phyloP scores from a whole-genome alignment of 2,329 filamentous ascomycete species.

The Penicillium glabrum region DNA sequence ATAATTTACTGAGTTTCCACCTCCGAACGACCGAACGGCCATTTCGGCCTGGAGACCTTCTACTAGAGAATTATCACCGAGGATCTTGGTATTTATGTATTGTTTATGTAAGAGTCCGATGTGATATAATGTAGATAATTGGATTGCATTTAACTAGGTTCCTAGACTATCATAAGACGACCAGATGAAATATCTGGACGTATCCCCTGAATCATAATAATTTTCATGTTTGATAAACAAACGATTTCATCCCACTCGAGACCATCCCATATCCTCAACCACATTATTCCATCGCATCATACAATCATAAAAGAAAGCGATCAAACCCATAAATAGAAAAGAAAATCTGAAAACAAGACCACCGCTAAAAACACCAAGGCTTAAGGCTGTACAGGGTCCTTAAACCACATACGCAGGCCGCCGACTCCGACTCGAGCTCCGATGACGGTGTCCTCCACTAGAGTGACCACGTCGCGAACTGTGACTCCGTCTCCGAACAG shows the following conservation, averaged over 20 bases:
- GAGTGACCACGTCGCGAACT: conserved; percentile 36
- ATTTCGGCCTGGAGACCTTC: too few species aligned
- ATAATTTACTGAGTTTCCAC: too few species aligned
- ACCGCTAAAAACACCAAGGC: background rate
- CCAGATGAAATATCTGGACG: background rate
- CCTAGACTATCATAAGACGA: background rate
- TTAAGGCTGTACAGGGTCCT: background rate
- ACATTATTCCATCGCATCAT: background rate
- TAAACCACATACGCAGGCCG: conserved; percentile 27
- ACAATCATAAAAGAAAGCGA: background rate
- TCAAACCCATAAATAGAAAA: background rate
- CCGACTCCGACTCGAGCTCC: conserved; percentile 29
- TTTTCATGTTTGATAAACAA: background rate
- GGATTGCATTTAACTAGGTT: background rate
- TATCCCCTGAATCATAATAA: background rate
- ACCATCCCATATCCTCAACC: background rate
- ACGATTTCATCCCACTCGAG: background rate
- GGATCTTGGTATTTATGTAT: too few species aligned
- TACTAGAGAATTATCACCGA: too few species aligned
- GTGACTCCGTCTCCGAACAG: conserved; percentile 34
- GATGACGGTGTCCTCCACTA: conserved; percentile 26
- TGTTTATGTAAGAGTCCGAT: too few species aligned
- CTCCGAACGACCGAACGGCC: too few species aligned
- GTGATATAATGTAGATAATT: too few species aligned
- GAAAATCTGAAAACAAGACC: background rate